Evolutionary conservation across 108 stramenopile genomes (phyloP), one percentile per base, ranked within the genome.

Genomic region (Epipyxis sp.): DNA sequence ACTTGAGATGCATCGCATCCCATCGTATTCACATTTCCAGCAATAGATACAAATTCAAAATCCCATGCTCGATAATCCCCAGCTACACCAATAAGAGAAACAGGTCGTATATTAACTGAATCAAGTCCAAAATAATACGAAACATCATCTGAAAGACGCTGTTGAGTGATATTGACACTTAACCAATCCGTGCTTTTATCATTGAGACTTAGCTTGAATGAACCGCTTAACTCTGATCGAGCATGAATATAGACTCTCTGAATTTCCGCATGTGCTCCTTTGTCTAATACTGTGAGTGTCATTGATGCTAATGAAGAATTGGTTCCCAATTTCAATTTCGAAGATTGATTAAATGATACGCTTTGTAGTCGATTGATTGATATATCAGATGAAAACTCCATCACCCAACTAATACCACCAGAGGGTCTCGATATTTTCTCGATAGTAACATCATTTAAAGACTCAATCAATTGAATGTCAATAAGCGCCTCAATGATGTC

Each of bases 31-130:
- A 74, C 25, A 3, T 37, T 6, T 35, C 71, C 71, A 74, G 71
- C 71, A 74, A 30, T 74, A 6, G 71, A 74, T 10, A 27, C 6
- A 27, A 74, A 74, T 30, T 13, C 27, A 29, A 74, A 10, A 74
- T 74, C 71, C 71, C 71, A 74, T 30, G 71, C 71, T 34, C 71
- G 44, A 42, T 74, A 74, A 27, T 74, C n/a, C 40, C 34, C 71
- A 74, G 71, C 41, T 6, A 39, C 25, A 37, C 43, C 10, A 29
- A 10, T 6, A 42, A 54, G 25, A 3, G 43, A 6, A 34, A 74
- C 71, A 10, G 71, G 71, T 39, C 6, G 3, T 43, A 74, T 42
- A 37, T 10, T 6, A 42, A 74, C 13, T 43, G 40, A 16, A 54
- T 74, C 46, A 37, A 74, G 43, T 46, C 71, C 71, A 74, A 74